Evolutionary conservation across 306 rosid genomes (phyloP), one percentile per base, ranked within the genome.

Genomic region (Hippophae tibetana): DNA sequence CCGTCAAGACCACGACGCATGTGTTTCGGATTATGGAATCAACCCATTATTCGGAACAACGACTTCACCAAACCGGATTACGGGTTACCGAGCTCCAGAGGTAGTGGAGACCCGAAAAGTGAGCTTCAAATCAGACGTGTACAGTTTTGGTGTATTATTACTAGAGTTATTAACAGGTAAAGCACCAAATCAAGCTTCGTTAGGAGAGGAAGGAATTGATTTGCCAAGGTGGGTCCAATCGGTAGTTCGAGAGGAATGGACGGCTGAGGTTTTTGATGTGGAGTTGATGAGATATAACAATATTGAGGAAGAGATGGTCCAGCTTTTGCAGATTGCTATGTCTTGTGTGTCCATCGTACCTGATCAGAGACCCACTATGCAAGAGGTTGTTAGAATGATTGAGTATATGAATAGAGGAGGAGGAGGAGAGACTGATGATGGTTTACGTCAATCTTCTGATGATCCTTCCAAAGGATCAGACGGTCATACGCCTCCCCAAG

Each of bases 171-270:
- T 93, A n/a, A 93, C 99, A 0, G 99, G 99, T 3, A 93, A 93
- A 62, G 92, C 99, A 9, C 99, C 99, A 8, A 89, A 86, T 54
- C 99, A 89, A 60, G 95, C 99, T 7, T 93, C 99, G 9, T 72
- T 93, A 0, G 95, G 95, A 0, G 99, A 93, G 49, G 99, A 89
- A 26, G 99, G 99, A 0, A 93, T 93, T 0, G 99, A 93, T 43
- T 85, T 93, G 0, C 99, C 99, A 0, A 64, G 99, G 79, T 93
- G 99, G 99, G 99, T 93, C 51, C 99, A 89, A 60, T 93, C 99
- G 0, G 99, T 93, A 55, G 99, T 93, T 6, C 81, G 99, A 0
- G 97, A 93, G 58, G 99, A 93, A 50, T 93, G 99, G 99, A 93
- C 99, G 3, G 99, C 99, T 2, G 99, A 93, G 67, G 99, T 93